These are phyloP conservation scores for Phytophthora chlamydospora DNA, from an alignment of 352 stramenopile species.

Conservation along the genomic window DNA sequence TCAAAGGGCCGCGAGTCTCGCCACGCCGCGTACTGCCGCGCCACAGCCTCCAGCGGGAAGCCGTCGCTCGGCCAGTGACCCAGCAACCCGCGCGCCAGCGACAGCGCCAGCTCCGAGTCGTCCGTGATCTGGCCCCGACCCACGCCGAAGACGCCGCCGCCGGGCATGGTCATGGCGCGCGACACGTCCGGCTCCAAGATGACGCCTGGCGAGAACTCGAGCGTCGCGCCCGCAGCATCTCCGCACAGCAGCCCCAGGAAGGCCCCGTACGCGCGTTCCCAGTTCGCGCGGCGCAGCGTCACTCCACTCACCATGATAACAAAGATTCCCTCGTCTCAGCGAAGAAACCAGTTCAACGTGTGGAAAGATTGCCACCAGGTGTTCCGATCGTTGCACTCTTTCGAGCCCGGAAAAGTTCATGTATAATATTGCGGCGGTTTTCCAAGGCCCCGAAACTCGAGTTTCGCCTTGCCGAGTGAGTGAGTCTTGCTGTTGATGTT, in stretches of 20 bases:
- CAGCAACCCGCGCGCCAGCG: slow-evolving; percentile 42
- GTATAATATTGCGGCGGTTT: neutral
- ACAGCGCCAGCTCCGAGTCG: slow-evolving; percentile 66
- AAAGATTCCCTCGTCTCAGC: slow-evolving; percentile 12
- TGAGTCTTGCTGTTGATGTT: slow-evolving; percentile 3
- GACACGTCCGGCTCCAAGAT: slow-evolving; percentile 37
- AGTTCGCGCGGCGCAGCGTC: slow-evolving; percentile 24
- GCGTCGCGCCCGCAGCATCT: slow-evolving; percentile 56
- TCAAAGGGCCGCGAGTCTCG: slow-evolving; percentile 47
- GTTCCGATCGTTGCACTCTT: too few relatives aligned
- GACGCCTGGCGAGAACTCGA: slow-evolving; percentile 46
- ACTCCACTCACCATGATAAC: slow-evolving; percentile 13
- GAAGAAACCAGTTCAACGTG: neutral
- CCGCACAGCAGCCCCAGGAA: slow-evolving; percentile 57
- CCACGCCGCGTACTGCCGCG: slow-evolving; percentile 46
- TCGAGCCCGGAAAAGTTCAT: neutral
- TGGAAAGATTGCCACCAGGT: too few relatives aligned
- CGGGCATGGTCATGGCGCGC: slow-evolving; percentile 54
- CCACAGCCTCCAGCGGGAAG: slow-evolving; percentile 49
- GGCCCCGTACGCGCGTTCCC: slow-evolving; percentile 47
- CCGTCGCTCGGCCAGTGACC: slow-evolving; percentile 28
- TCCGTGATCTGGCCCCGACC: slow-evolving; percentile 63
- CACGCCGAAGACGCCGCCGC: slow-evolving; percentile 46
- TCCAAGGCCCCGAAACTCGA: too few relatives aligned
- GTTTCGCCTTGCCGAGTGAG: too few relatives aligned